phyloP scores from a whole-genome alignment of 2,329 filamentous ascomycete genomes.

The Cadophora gregata region DNA sequence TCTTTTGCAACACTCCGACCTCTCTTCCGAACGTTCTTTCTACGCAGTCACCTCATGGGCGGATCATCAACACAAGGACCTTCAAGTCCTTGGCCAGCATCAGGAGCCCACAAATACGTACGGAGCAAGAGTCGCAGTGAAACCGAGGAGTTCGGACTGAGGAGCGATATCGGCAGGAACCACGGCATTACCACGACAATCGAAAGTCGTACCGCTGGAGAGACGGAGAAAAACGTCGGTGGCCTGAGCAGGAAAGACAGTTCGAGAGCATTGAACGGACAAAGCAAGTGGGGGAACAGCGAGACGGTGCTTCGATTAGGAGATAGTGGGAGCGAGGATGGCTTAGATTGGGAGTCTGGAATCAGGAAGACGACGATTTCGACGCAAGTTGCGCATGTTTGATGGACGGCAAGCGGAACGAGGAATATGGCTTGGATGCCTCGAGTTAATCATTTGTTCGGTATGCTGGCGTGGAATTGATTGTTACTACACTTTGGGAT shows the following conservation, averaged over 20 bases:
- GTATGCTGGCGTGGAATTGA: not conserved
- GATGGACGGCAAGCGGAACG: not conserved
- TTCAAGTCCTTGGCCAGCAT: slow-evolving; percentile 22
- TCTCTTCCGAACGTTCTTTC: slow-evolving; percentile 41
- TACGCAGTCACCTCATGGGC: slow-evolving; percentile 25
- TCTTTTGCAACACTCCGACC: slow-evolving; percentile 49
- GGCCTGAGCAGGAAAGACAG: slow-evolving; percentile 16
- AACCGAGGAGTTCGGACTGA: slow-evolving; percentile 28
- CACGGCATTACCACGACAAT: slow-evolving; percentile 32
- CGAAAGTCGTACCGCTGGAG: slow-evolving; percentile 21
- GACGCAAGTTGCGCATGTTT: slow-evolving; percentile 23
- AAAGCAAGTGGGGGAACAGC: slow-evolving; percentile 24
- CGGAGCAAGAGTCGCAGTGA: slow-evolving; percentile 20
- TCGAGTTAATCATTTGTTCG: not conserved
- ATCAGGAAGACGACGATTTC: slow-evolving; percentile 31
- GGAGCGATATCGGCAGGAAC: slow-evolving; percentile 30
- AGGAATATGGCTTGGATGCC: not conserved
- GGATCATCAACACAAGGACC: slow-evolving; percentile 21
- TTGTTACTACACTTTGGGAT: not conserved
- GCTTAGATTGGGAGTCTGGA: slow-evolving; percentile 20
- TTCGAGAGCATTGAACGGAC: not conserved
- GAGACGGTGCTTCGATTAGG: slow-evolving; percentile 23
- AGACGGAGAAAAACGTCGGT: slow-evolving; percentile 18
- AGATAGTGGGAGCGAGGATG: slow-evolving; percentile 29
- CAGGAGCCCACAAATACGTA: slow-evolving; percentile 26